A percentile compares a stretch with the other conserved stretches of the same genome.
Conservation (phyloP, 164 flowering plant genomes). For the Aristolochia californica region DNA sequence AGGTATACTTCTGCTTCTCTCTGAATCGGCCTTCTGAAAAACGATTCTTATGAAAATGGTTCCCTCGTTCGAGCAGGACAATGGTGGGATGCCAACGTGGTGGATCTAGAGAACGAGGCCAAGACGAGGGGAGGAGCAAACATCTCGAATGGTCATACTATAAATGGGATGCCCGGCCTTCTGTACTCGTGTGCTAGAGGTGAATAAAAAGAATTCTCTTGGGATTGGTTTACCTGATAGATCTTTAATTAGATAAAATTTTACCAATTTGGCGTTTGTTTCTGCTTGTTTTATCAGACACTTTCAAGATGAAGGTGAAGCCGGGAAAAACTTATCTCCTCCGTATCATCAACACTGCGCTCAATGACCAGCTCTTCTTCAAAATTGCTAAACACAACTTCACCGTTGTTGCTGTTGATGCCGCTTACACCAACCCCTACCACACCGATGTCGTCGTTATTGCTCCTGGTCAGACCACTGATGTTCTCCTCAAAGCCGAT, state of each 20-base stretch:
- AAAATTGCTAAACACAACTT: constrained; percentile 54
- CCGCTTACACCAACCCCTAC: constrained; percentile 49
- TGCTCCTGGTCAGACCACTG: constrained; percentile 68
- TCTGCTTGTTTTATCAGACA: constrained; percentile 18
- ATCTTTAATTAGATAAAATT: not conserved
- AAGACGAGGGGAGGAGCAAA: constrained; percentile 27
- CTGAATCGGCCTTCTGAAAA: too few relatives aligned
- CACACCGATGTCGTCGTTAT: constrained; percentile 46
- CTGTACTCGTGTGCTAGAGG: constrained; percentile 28
- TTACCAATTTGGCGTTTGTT: too few relatives aligned
- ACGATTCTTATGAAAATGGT: too few relatives aligned
- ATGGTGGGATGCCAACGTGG: constrained; percentile 66
- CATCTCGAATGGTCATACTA: constrained; percentile 53
- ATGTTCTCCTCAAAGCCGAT: constrained; percentile 47
- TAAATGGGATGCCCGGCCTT: constrained; percentile 67
- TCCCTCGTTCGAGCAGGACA: constrained; percentile 37
- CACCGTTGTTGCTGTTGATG: constrained; percentile 65
- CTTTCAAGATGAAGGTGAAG: constrained; percentile 27
- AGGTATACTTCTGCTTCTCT: constrained; percentile 8
- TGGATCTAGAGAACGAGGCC: constrained; percentile 38
- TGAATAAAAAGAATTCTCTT: not conserved
- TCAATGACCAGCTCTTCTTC: constrained; percentile 69
- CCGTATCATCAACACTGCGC: constrained; percentile 75
- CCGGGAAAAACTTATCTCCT: constrained; percentile 57
- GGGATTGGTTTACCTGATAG: not conserved